Evolutionary conservation across 106 monocot species (phyloP).

Genomic region (Acorus calamus): DNA sequence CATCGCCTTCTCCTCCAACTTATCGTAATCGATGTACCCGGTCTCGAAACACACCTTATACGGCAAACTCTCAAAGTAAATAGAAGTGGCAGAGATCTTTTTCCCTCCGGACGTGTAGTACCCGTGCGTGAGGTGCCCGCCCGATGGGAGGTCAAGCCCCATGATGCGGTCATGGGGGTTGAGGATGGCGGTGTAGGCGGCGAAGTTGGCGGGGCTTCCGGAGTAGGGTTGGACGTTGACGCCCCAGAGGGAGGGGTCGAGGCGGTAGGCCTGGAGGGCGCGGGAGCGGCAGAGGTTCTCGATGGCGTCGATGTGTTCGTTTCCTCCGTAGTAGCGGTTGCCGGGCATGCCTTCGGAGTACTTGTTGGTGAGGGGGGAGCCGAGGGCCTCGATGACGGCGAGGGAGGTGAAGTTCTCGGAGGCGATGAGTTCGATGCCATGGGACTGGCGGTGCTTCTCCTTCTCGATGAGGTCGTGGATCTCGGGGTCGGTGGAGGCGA

Average conservation of each 20-base stretch:
- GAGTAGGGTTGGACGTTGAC: conserved; percentile 94
- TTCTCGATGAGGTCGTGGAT: conserved; percentile 59
- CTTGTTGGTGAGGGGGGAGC: conserved; percentile 78
- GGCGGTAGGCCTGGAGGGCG: conserved; percentile 59
- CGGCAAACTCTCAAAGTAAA: conserved; percentile 79
- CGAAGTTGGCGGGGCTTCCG: conserved; percentile 76
- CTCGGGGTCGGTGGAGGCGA: conserved; percentile 30
- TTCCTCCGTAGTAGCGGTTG: conserved; percentile 81
- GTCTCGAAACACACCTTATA: conserved; percentile 65
- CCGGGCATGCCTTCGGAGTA: conserved; percentile 93
- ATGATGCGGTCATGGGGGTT: conserved; percentile 81
- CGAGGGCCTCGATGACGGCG: conserved; percentile 84
- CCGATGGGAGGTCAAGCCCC: conserved; percentile 81
- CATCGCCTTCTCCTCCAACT: conserved; percentile 83
- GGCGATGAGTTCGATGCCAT: conserved; percentile 85
- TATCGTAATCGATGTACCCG: conserved; percentile 76
- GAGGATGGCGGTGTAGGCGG: conserved; percentile 71
- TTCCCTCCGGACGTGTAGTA: conserved; percentile 81
- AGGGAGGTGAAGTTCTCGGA: conserved; percentile 88
- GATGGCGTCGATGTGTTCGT: conserved; percentile 78
- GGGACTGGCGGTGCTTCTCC: conserved; percentile 80
- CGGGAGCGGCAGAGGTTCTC: conserved; percentile 75
- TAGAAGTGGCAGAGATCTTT: conserved; percentile 90
- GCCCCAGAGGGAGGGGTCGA: conserved; percentile 62
- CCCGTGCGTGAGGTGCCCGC: conserved; percentile 78